Conservation (phyloP, 2,329 filamentous ascomycete species). For the Meredithiella fracta region DNA sequence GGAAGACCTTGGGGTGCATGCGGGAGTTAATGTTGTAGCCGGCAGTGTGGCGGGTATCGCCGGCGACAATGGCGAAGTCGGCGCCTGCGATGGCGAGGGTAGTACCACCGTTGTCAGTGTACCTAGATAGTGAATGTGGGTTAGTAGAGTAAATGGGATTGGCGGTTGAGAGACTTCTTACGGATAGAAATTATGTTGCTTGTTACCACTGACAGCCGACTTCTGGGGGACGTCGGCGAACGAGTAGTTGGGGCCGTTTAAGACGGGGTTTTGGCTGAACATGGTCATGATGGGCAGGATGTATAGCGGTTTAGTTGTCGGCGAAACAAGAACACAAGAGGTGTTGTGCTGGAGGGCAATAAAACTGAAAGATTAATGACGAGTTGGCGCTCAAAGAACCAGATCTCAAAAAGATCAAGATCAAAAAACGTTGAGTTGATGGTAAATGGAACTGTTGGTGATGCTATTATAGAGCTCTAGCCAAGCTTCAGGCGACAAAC, state of each 20-base stretch:
- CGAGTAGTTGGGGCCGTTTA: slow-evolving; percentile 55
- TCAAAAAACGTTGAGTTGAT: neutral
- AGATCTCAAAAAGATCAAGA: neutral
- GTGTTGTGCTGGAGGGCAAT: neutral
- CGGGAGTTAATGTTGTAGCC: slow-evolving; percentile 99
- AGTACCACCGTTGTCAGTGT: slow-evolving; percentile 95
- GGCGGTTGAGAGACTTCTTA: slow-evolving; percentile 29
- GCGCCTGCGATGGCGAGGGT: slow-evolving; percentile 87
- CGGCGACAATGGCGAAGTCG: slow-evolving; percentile 91
- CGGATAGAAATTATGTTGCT: slow-evolving; percentile 84
- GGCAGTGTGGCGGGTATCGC: slow-evolving; percentile 87
- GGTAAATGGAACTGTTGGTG: neutral
- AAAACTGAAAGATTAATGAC: neutral
- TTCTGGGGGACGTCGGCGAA: slow-evolving; percentile 43
- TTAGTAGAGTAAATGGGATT: slow-evolving; percentile 1
- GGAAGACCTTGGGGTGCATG: slow-evolving; percentile 90
- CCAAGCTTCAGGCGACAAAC: slow-evolving; percentile 5
- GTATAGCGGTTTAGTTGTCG: neutral
- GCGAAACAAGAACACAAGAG: neutral
- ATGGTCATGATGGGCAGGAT: slow-evolving; percentile 36
- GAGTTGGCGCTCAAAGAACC: neutral
- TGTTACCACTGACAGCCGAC: slow-evolving; percentile 35
- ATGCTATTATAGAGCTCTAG: neutral
- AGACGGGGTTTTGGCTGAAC: slow-evolving; percentile 53
- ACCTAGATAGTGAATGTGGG: slow-evolving; percentile 33